phyloP scores from a whole-genome alignment of 2,329 filamentous ascomycete species.

The Cryphonectria carpinicola region DNA sequence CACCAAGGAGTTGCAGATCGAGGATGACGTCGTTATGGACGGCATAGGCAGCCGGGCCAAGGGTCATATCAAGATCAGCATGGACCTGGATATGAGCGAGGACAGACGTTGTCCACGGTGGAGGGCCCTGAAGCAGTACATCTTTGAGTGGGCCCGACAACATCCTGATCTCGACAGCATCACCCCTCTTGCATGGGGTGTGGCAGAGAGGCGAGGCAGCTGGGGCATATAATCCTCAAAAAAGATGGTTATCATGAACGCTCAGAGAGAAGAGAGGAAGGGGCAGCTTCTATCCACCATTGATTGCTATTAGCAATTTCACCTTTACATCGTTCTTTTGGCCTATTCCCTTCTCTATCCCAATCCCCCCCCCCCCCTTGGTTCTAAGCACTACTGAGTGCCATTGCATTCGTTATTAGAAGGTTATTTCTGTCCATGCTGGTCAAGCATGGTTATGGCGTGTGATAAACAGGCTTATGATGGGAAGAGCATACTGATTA shows the following conservation, averaged over 20 bases:
- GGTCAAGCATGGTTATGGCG: neutral
- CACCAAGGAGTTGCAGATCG: conserved; percentile 68
- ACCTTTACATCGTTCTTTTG: neutral
- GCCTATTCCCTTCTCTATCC: too few species aligned
- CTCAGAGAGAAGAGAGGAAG: neutral
- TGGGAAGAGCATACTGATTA: neutral
- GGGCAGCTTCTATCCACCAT: neutral
- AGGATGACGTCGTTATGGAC: conserved; percentile 65
- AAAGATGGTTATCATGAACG: neutral
- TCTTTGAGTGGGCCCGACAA: conserved; percentile 87
- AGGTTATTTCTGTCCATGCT: neutral
- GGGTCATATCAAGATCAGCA: conserved; percentile 76
- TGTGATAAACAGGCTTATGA: conserved; percentile 4
- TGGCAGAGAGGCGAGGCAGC: conserved; percentile 68
- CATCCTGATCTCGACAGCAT: conserved; percentile 73
- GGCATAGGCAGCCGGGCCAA: conserved; percentile 51
- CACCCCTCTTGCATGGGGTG: conserved; percentile 68
- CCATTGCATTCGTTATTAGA: neutral
- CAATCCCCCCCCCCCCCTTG: too few species aligned
- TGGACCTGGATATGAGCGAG: conserved; percentile 48
- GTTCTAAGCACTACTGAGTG: neutral
- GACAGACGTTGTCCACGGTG: conserved; percentile 70
- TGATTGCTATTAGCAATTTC: neutral
- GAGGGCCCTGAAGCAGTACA: conserved; percentile 82
- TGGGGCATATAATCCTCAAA: conserved; percentile 63